These are phyloP conservation scores for Xylaria sp. DNA, from an alignment of 2,329 filamentous ascomycete genomes.

Conservation along the genomic window DNA sequence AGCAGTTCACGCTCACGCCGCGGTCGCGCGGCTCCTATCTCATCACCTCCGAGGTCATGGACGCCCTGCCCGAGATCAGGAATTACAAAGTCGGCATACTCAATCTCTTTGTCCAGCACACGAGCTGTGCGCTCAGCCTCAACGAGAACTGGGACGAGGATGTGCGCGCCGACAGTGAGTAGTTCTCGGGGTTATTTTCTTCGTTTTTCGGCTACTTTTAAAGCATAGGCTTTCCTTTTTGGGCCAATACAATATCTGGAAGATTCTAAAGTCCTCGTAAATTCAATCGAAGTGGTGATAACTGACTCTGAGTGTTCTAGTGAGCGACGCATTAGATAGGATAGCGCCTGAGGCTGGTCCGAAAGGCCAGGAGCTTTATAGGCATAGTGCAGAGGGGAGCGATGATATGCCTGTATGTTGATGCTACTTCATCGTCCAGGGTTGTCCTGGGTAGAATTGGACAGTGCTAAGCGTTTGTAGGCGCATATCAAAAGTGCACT, in stretches of 20 bases:
- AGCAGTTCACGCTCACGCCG: constrained; percentile 81
- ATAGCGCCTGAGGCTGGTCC: constrained; percentile 83
- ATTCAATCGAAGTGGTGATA: too few relatives aligned
- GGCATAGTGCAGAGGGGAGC: constrained; percentile 85
- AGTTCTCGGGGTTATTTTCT: too few relatives aligned
- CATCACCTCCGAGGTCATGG: constrained; percentile 79
- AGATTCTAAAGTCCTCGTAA: too few relatives aligned
- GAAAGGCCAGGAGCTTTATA: constrained; percentile 79
- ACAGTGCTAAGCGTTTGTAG: constrained; percentile 62
- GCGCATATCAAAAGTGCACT: constrained; percentile 94
- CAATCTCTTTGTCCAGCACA: constrained; percentile 95
- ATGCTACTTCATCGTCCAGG: not conserved
- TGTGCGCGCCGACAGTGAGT: constrained; percentile 90
- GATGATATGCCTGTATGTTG: constrained; percentile 90
- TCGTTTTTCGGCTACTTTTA: too few relatives aligned
- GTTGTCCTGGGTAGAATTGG: constrained; percentile 61
- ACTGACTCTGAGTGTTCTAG: too few relatives aligned
- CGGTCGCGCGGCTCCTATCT: constrained; percentile 88
- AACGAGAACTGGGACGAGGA: constrained; percentile 92
- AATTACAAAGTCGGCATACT: constrained; percentile 87
- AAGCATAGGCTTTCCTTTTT: too few relatives aligned
- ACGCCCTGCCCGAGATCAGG: constrained; percentile 80
- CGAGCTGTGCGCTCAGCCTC: constrained; percentile 86
- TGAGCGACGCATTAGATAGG: constrained; percentile 92
- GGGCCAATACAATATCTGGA: too few relatives aligned